Evolutionary conservation across 768 basidiomycete genomes (phyloP), one percentile per base, ranked within the genome.

Genomic region (Austroboletus eburneus): DNA sequence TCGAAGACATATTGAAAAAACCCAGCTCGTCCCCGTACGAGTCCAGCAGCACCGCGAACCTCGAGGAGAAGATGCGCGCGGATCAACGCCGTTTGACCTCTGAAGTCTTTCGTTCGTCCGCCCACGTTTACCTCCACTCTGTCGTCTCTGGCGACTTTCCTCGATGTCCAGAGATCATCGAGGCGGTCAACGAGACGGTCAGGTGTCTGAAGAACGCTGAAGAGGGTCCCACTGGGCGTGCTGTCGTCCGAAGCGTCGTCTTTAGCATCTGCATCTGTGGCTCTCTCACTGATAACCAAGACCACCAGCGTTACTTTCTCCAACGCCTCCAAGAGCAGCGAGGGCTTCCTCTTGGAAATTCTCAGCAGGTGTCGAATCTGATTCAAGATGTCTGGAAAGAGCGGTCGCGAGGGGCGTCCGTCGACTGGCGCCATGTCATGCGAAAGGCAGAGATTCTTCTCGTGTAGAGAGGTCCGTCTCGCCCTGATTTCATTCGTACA

Each of bases 111-210:
- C 83, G 87, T 44, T 75, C 83, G 7, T 79, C 87, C 40, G 79
- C 89, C 17, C 72, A 75, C 39, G 76, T 91, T 33, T 91, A 88
- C 66, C 74, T 92, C 33, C 81, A 83, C 58, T 77, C 83, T 14
- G 83, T 91, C 53, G 73, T 91, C 37, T 87, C 85, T 30, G 87
- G 85, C 5, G 81, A 86, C 62, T 72, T 71, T 52, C 87, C 89
- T 0, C 67, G 73, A 17, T 82, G 82, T 25, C 72, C 70, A 3
- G 86, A 90, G 56, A 84, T 90, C 56, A 62, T 65, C 17, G 62
- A 69, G 3, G 74, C 72, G 14, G 78, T 88, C 23, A 46, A 70
- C 16, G 76, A 82, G 18, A 78, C 78, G 36, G 73, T 85, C 61
- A 49, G 56, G 4, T 72, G 74, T 49, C 67, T 85, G 46, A 62